phyloP scores from a whole-genome alignment of 1,139 yeast species.

The Suhomyces taliae region DNA sequence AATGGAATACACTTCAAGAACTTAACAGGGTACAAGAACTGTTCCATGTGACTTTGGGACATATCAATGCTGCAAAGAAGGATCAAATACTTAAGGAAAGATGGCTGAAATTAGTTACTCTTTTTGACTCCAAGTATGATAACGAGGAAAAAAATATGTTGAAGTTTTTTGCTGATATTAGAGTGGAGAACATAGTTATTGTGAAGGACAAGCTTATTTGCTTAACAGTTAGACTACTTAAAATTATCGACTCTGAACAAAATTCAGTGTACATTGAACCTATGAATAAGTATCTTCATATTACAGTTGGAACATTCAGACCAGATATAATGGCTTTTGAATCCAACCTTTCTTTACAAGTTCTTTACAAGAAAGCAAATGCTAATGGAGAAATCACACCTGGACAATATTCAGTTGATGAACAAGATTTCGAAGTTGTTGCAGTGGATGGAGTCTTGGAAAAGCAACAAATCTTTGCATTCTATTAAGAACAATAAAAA shows the following conservation, averaged over 20 bases:
- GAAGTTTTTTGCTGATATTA: slow-evolving; percentile 36
- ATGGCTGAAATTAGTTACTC: slow-evolving; percentile 24
- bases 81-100: slow-evolving; percentile 21
- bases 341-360: slow-evolving; percentile 29
- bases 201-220: slow-evolving; percentile 53
- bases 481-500: slow-evolving; percentile 8
- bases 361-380: neutral
- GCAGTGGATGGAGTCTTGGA: slow-evolving; percentile 7
- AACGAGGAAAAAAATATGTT: slow-evolving; percentile 11
- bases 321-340: slow-evolving; percentile 47
- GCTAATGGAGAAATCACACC: neutral
- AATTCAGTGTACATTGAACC: slow-evolving; percentile 21
- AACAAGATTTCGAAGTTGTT: slow-evolving; percentile 3
- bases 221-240: slow-evolving; percentile 46
- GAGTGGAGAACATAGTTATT: slow-evolving; percentile 49
- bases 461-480: slow-evolving; percentile 22
- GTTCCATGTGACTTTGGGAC: slow-evolving; percentile 82
- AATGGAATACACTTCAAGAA: slow-evolving; percentile 32
- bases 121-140: slow-evolving; percentile 13
- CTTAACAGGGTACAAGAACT: slow-evolving; percentile 47
- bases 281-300: slow-evolving; percentile 59
- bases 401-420: slow-evolving; percentile 5
- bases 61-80: slow-evolving; percentile 24
- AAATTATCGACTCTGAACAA: slow-evolving; percentile 23
- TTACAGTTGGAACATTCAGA: slow-evolving; percentile 68